Base-by-base conservation (phyloP, 1,139 yeast species). In the Geotrichum klebahnii region DNA sequence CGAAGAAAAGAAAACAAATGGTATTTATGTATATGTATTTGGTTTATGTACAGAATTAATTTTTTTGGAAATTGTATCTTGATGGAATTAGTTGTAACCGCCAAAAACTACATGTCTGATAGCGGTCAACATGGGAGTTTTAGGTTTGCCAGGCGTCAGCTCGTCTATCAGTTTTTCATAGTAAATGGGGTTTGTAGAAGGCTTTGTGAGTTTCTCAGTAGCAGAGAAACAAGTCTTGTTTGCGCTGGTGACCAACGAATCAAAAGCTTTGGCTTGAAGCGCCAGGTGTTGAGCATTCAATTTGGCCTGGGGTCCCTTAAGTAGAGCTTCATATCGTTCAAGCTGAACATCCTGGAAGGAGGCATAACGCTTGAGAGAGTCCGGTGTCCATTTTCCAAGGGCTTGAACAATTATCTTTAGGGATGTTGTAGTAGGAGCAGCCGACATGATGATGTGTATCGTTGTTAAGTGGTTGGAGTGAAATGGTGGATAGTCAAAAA, bases 121-220 rank as follows among this genome's bases (percentile, higher is more conserved):
- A 10, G 66, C 65, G 4, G 61, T 56, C 33, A 60, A 50, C 54
- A 78, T 67, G 49, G 84, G 69, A 17, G 79, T 76, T 67, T 87
- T 95, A 66, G 79, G 82, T 61, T 75, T 75, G 59, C 82, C 82
- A n/a, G 95, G 92, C 53, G 76, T 74, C 46, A 89, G 75, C 65
- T 87, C 95, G 44, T 76, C 73, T 68, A 84, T 61, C 50, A 89
- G 73, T 61, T 94, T 76, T 38, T 74, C 76, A 63, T 89, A 89
- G 63, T 89, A 89, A 45, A 76, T 69, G 2, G 95, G 90, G 65
- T 88, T 86, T 1, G 96, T 95, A 62, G 82, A 81, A 28, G 97
- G 97, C 58, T 69, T 74, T 61, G 79, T 69, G 55, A 89, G 68
- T 65, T 84, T 83, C 48, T 81, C 84, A 9, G 64, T 48, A 12